Percentiles rank a stretch among this genome's conserved stretches.
These are phyloP conservation scores for Fraxinus ornus DNA, from an alignment of 305 asterid species.

Conservation along the genomic window DNA sequence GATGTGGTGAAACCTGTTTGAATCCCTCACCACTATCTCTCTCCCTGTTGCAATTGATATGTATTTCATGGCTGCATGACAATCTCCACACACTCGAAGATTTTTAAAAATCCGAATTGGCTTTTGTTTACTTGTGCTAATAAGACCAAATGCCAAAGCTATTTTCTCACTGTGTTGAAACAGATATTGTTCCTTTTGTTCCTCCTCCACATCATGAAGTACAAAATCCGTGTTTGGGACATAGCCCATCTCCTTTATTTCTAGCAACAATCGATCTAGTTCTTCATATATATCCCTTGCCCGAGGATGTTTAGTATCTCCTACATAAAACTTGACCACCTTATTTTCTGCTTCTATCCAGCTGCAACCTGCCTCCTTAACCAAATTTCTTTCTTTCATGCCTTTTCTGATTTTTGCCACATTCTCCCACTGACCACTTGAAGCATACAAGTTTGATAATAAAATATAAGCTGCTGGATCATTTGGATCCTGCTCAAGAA, in stretches of 20 bases:
- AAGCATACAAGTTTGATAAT: conserved; percentile 75
- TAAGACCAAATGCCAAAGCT: conserved; percentile 80
- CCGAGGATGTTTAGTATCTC: conserved; percentile 69
- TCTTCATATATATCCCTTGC: conserved; percentile 64
- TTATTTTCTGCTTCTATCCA: conserved; percentile 72
- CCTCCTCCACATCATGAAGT: conserved; percentile 86
- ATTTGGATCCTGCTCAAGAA: conserved; percentile 58
- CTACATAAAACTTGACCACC: conserved; percentile 78
- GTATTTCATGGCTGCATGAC: conserved; percentile 74
- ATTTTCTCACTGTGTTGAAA: conserved; percentile 87
- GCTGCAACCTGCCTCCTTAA: conserved; percentile 88
- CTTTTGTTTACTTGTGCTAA: conserved; percentile 54
- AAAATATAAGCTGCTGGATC: conserved; percentile 77
- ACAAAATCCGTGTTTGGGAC: conserved; percentile 67
- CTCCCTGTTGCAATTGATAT: conserved; percentile 63
- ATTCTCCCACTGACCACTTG: conserved; percentile 65
- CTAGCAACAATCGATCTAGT: conserved; percentile 36
- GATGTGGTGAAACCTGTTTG: conserved; percentile 84
- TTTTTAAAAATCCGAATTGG: conserved; percentile 74
- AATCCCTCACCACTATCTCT: conserved; percentile 79
- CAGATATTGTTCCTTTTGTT: conserved; percentile 63
- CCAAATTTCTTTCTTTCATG: conserved; percentile 69
- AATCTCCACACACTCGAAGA: conserved; percentile 87
- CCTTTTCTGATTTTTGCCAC: conserved; percentile 55
- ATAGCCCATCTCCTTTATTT: conserved; percentile 70